These are phyloP conservation scores for Populus euphratica DNA, from an alignment of 345 rosid species.

Conservation along the genomic window DNA sequence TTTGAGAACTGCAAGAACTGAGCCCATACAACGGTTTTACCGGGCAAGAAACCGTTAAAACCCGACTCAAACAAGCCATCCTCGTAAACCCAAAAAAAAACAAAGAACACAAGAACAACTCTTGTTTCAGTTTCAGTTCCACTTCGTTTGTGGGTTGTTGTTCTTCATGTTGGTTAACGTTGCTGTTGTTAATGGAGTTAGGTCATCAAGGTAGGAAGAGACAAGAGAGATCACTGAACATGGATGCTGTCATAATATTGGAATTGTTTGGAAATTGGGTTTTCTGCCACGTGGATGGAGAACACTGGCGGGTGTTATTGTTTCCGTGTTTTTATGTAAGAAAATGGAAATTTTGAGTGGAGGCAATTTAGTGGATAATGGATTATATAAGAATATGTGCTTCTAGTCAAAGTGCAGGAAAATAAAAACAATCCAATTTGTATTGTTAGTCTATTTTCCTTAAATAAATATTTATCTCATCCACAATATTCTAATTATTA, in stretches of 20 bases:
- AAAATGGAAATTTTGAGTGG: not conserved
- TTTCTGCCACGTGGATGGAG: conserved; percentile 10
- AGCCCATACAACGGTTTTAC: conserved; percentile 27
- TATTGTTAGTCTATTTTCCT: too few relatives aligned
- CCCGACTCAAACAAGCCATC: conserved; percentile 54
- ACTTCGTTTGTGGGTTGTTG: too few relatives aligned
- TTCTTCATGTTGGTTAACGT: too few relatives aligned
- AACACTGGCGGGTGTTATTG: not conserved
- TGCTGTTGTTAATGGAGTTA: not conserved
- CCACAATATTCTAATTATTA: too few relatives aligned
- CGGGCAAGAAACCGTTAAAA: conserved; percentile 53
- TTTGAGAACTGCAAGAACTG: conserved; percentile 8
- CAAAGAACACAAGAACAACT: too few relatives aligned
- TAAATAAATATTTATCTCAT: too few relatives aligned
- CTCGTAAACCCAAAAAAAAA: not conserved
- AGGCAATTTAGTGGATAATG: not conserved
- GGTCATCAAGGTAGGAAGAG: conserved; percentile 4
- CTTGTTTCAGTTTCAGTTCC: too few relatives aligned
- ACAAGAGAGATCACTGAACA: conserved; percentile 24
- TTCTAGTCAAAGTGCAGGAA: too few relatives aligned
- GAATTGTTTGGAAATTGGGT: not conserved
- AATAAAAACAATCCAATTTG: too few relatives aligned
- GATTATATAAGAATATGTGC: not conserved
- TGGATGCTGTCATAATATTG: not conserved
- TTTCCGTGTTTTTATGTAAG: not conserved